These are phyloP conservation scores for Lunularia cruciata DNA, from an alignment of 225 moss, liverwort and hornwort genomes.

Conservation along the genomic window DNA sequence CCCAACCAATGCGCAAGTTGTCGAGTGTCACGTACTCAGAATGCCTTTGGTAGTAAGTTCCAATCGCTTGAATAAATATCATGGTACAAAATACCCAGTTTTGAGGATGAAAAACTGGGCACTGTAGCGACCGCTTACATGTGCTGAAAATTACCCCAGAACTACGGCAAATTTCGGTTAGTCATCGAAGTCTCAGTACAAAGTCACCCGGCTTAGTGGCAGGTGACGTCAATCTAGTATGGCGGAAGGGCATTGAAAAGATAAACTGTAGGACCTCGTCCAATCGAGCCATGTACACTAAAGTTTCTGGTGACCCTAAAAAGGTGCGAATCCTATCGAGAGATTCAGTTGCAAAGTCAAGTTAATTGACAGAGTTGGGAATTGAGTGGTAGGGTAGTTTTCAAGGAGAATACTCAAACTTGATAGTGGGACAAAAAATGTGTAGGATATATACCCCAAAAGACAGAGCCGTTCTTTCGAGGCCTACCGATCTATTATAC, in stretches of 20 bases:
- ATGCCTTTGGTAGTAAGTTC: not conserved
- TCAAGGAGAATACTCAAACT: not conserved
- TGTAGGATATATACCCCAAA: constrained; percentile 1
- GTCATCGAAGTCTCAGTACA: constrained; percentile 18
- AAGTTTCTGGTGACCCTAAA: not conserved
- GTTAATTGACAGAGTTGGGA: too few species aligned
- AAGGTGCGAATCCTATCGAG: not conserved
- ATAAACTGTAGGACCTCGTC: not conserved
- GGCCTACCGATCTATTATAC: not conserved
- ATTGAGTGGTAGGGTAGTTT: not conserved
- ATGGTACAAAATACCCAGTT: constrained; percentile 18
- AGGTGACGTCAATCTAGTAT: not conserved
- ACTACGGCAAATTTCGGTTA: not conserved
- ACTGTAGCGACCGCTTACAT: not conserved
- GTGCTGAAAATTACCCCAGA: not conserved
- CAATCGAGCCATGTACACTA: constrained; percentile 11
- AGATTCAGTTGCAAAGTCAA: not conserved
- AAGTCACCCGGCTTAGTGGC: not conserved
- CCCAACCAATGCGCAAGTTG: too few species aligned
- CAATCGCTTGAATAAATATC: not conserved
- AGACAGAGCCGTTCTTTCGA: not conserved
- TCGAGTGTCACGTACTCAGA: not conserved
- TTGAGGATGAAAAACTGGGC: not conserved
- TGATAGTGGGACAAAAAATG: not conserved
- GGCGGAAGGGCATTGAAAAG: not conserved